Evolutionary conservation across 441 rosid genomes (phyloP), one percentile per base, ranked within the genome.

Genomic region (Populus hybrid): DNA sequence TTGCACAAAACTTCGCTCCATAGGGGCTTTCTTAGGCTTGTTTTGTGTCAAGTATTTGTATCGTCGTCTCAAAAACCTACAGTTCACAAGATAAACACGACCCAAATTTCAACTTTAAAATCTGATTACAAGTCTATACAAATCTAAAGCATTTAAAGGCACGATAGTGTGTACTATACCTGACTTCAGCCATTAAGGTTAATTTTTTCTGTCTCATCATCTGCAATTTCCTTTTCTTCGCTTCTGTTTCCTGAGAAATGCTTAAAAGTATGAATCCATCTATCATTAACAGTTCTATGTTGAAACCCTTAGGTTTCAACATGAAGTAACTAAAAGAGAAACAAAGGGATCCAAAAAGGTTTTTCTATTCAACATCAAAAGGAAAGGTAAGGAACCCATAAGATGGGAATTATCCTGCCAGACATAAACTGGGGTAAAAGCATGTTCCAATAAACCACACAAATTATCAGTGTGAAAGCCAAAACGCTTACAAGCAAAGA

Each of bases 61-160:
- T 79, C 97, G 86, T 72, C 82, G 84, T 76, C 85, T 89, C 86
- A 95, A 77, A 87, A 95, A 95, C 73, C 99, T 95, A 80, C 26
- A 69, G 65, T 35, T 64, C 71, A 69, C 67, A 81, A 78, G 53
- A 79, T 35, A 77, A 7, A 73, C 56, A 86, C 26, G 29, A 12
- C 70, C 61, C 38, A 45, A 24, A 40, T 11, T 20, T 45, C 33
- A 20, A 77, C 23, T 64, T 36, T 10, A 40, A n/a, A 7, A 67
- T 40, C 12, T 5, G 50, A 66, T 56, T 18, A 9, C 33, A 69
- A 59, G 70, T 64, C 7, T 26, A 31, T 29, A 2, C 64, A 65
- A 50, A 63, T 38, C 28, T 14, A 12, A 75, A 42, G 74, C 10
- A 76, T n/a, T 61, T 2, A n/a, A 63, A 76, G 50, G 74, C 18